These are phyloP conservation scores for Phytophthora capsici DNA, from an alignment of 352 stramenopile genomes.

Conservation along the genomic window DNA sequence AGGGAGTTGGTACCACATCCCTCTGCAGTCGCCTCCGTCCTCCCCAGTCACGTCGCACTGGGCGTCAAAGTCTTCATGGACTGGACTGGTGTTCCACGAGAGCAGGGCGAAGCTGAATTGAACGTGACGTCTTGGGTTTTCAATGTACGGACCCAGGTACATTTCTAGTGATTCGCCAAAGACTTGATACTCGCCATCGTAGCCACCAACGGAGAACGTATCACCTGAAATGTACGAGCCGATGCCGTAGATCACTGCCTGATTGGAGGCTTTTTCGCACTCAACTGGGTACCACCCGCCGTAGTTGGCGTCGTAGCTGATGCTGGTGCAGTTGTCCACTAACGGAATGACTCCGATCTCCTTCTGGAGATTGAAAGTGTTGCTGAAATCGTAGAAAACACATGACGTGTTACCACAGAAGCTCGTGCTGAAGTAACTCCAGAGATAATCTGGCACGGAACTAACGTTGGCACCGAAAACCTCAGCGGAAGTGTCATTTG, in stretches of 20 bases:
- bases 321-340: constrained; percentile 33
- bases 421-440: constrained; percentile 28
- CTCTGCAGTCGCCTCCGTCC: constrained; percentile 32
- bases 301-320: constrained; percentile 54
- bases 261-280: constrained; percentile 34
- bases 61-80: constrained; percentile 41
- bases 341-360: constrained; percentile 44
- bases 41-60: constrained; percentile 36
- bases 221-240: constrained; percentile 55
- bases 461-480: constrained; percentile 12
- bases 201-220: constrained; percentile 28
- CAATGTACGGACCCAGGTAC: constrained; percentile 41
- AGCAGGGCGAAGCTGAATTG: constrained; percentile 54
- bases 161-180: constrained; percentile 15
- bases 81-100: constrained; percentile 38
- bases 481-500: background rate
- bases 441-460: constrained; percentile 31
- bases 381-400: constrained; percentile 42
- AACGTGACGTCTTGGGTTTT: constrained; percentile 42
- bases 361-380: constrained; percentile 41
- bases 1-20: constrained; percentile 52
- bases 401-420: constrained; percentile 46
- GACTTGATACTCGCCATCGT: constrained; percentile 22
- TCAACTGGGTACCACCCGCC: constrained; percentile 42
- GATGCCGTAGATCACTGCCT: constrained; percentile 47